These are phyloP conservation scores for Scolecobasidium constrictum DNA, from an alignment of 2,329 filamentous ascomycete genomes.

Conservation along the genomic window DNA sequence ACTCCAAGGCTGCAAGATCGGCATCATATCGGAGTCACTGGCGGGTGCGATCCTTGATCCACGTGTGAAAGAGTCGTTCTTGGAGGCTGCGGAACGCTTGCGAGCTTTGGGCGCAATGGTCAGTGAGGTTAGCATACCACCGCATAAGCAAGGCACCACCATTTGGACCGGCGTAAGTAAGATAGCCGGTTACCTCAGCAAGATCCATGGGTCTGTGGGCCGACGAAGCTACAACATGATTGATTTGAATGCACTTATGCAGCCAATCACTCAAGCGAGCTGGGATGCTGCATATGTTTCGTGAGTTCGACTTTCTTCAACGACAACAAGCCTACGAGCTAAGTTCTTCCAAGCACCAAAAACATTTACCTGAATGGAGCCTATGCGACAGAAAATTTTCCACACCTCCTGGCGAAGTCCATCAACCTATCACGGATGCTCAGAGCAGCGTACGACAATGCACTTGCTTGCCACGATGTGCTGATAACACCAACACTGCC, in stretches of 20 bases:
- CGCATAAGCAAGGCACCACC: slow-evolving; percentile 35
- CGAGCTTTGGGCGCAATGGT: slow-evolving; percentile 37
- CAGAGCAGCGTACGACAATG: slow-evolving; percentile 34
- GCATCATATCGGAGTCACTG: slow-evolving; percentile 21
- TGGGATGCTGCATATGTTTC: slow-evolving; percentile 41
- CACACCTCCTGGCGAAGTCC: slow-evolving; percentile 36
- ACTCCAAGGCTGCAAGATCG: slow-evolving; percentile 20
- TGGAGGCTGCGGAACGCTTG: slow-evolving; percentile 31
- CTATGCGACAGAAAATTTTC: slow-evolving; percentile 35
- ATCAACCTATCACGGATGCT: slow-evolving; percentile 38
- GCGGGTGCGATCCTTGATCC: slow-evolving; percentile 24
- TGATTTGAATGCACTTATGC: slow-evolving; percentile 38
- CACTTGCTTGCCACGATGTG: slow-evolving; percentile 31
- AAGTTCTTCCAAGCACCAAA: slow-evolving; percentile 30
- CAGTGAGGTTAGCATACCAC: slow-evolving; percentile 40
- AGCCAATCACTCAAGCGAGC: slow-evolving; percentile 35
- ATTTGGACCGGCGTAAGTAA: slow-evolving; percentile 38
- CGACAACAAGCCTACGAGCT: neutral
- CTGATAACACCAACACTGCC: slow-evolving; percentile 41
- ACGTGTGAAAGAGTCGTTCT: slow-evolving; percentile 30
- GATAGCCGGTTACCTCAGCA: slow-evolving; percentile 34
- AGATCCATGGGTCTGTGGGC: slow-evolving; percentile 28
- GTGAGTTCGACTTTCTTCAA: slow-evolving; percentile 8
- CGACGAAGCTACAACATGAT: slow-evolving; percentile 38
- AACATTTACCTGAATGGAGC: slow-evolving; percentile 44